phyloP scores from a whole-genome alignment of 139 green algal genomes.

The Raphidocelis subcapitata region DNA sequence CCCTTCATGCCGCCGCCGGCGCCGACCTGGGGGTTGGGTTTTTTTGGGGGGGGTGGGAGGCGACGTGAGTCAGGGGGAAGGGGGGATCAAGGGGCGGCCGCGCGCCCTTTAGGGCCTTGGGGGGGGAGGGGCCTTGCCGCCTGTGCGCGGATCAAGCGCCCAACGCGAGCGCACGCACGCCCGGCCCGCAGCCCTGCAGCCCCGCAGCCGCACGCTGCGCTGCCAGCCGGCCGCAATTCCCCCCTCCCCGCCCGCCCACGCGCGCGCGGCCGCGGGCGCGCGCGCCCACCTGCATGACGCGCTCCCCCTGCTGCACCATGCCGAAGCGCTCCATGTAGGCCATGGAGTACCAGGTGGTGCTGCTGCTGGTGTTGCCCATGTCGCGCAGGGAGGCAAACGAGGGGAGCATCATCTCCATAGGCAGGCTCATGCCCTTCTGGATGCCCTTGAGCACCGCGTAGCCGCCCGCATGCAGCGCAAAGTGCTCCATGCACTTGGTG shows the following conservation, averaged over 20 bases:
- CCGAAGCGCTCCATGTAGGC: constrained; percentile 39
- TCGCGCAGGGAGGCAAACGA: constrained; percentile 50
- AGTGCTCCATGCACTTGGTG: constrained; percentile 50
- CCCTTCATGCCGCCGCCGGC: constrained; percentile 62
- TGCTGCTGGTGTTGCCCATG: constrained; percentile 56
- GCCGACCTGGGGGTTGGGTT: constrained; percentile 40
- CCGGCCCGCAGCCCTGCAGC: not conserved
- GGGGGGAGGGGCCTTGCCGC: not conserved
- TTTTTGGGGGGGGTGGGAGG: not conserved
- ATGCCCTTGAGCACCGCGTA: constrained; percentile 66
- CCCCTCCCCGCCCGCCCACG: not conserved
- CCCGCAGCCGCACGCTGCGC: not conserved
- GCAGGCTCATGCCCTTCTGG: constrained; percentile 48
- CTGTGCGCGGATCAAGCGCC: not conserved
- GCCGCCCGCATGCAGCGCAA: constrained; percentile 56
- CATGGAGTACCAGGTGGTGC: constrained; percentile 47
- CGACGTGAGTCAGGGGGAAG: not conserved
- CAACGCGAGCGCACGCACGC: not conserved
- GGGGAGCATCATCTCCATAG: constrained; percentile 41
- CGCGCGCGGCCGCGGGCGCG: not conserved
- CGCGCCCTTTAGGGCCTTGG: not conserved
- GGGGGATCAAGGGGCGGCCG: not conserved
- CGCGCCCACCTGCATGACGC: constrained; percentile 21
- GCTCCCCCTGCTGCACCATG: constrained; percentile 30
- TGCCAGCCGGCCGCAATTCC: not conserved